phyloP scores from a whole-genome alignment of 75 land plant species.

The Selaginella moellendorffii region DNA sequence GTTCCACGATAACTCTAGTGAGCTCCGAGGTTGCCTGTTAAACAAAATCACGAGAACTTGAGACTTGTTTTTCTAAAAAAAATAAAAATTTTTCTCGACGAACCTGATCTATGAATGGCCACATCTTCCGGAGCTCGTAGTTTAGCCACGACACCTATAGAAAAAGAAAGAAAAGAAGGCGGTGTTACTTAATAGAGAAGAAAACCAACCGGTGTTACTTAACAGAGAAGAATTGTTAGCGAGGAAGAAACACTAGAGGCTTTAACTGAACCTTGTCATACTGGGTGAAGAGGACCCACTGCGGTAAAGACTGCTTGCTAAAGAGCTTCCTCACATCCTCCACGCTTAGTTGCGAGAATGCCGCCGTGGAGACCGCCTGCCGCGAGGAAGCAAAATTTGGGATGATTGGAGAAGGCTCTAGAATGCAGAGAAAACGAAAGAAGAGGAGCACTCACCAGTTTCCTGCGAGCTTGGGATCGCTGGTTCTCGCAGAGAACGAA shows the following conservation, averaged over 20 bases:
- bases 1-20: slow-evolving; percentile 48
- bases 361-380: slow-evolving; percentile 44
- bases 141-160: slow-evolving; percentile 79
- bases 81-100: not conserved
- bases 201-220: not conserved
- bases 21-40: slow-evolving; percentile 79
- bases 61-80: too few relatives aligned
- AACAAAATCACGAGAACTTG: too few relatives aligned
- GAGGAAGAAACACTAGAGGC: not conserved
- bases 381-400: too few relatives aligned
- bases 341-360: slow-evolving; percentile 49
- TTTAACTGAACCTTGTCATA: slow-evolving; percentile 45
- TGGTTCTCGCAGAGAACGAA: not conserved
- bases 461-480: not conserved
- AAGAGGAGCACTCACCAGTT: not conserved
- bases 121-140: slow-evolving; percentile 41
- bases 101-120: slow-evolving; percentile 91
- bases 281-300: slow-evolving; percentile 57
- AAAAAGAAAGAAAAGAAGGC: slow-evolving; percentile 9
- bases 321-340: slow-evolving; percentile 55
- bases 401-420: too few relatives aligned
- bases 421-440: not conserved
- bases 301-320: slow-evolving; percentile 39
- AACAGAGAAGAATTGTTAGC: not conserved
- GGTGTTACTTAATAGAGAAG: not conserved